These are phyloP conservation scores for Thymus quinquecostatus DNA, from an alignment of 257 asterid species.

Conservation along the genomic window DNA sequence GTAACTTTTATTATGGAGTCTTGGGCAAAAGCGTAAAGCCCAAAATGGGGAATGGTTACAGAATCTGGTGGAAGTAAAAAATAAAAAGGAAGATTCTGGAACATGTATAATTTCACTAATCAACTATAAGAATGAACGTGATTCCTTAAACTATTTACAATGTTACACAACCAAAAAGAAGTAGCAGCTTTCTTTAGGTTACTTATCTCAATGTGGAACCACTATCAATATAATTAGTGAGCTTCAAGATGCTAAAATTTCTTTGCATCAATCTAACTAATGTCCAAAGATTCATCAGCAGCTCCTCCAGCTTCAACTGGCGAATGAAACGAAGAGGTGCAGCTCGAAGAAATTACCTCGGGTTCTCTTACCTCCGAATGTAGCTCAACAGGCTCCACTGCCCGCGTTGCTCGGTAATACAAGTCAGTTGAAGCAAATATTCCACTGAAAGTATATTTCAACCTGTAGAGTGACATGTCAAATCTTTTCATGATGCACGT, in stretches of 20 bases:
- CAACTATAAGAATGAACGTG: slow-evolving; percentile 9
- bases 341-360: neutral
- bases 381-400: slow-evolving; percentile 11
- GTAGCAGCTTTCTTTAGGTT: too few relatives aligned
- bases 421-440: slow-evolving; percentile 13
- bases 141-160: slow-evolving; percentile 24
- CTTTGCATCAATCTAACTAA: slow-evolving; percentile 23
- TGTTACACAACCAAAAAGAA: slow-evolving; percentile 2
- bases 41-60: too few relatives aligned
- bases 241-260: slow-evolving; percentile 6
- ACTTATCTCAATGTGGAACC: neutral
- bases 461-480: slow-evolving; percentile 14
- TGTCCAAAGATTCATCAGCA: slow-evolving; percentile 16
- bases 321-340: neutral
- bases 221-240: slow-evolving; percentile 1
- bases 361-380: neutral
- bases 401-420: slow-evolving; percentile 6
- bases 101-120: too few relatives aligned
- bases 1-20: too few relatives aligned
- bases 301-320: neutral
- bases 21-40: too few relatives aligned
- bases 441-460: slow-evolving; percentile 8
- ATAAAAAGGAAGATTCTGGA: too few relatives aligned
- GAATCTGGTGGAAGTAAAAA: too few relatives aligned
- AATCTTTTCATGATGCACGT: neutral